These are phyloP conservation scores for Ceratocystis alfenasii DNA, from an alignment of 2,329 filamentous ascomycete genomes.

Conservation along the genomic window DNA sequence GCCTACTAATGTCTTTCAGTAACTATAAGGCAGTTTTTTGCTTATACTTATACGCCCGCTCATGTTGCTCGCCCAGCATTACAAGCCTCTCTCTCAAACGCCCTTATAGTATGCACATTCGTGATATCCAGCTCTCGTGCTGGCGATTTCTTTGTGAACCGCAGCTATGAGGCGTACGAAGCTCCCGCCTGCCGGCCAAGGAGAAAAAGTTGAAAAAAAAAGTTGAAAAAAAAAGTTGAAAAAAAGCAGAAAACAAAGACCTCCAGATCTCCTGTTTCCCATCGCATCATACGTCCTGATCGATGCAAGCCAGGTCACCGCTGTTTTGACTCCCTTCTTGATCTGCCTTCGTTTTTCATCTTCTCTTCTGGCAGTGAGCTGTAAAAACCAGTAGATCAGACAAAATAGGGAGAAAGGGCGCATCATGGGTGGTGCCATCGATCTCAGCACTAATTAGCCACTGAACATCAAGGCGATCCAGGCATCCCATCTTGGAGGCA, in stretches of 20 bases:
- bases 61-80: background rate
- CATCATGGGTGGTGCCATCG: background rate
- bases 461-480: background rate
- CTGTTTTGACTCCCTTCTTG: constrained; percentile 3
- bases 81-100: background rate
- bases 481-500: background rate
- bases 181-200: background rate
- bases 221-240: too few species aligned
- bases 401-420: constrained; percentile 2
- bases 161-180: background rate
- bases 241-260: background rate
- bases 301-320: background rate
- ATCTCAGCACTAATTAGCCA: background rate
- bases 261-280: background rate
- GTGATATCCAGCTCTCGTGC: constrained; percentile 3
- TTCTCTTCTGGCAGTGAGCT: background rate
- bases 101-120: background rate
- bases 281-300: background rate
- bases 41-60: background rate
- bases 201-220: too few species aligned
- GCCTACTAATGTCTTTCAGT: background rate
- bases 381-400: background rate
- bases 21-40: background rate
- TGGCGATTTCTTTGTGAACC: constrained; percentile 1
- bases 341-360: background rate